Evolutionary conservation across 129 eudicot genomes (phyloP).

Genomic region (Deinandra increscens): DNA sequence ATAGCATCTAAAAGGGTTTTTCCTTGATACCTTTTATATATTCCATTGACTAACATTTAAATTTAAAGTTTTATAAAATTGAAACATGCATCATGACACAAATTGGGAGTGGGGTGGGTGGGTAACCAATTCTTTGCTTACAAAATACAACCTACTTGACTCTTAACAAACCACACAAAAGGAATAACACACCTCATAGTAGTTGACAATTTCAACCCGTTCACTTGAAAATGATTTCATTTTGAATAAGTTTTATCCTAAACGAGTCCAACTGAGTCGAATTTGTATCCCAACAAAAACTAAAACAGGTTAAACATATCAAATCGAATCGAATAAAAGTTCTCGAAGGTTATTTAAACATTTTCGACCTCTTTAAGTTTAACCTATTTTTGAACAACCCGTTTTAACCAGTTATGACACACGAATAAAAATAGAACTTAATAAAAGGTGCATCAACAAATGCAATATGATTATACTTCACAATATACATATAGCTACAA

Average conservation of each 20-base stretch:
- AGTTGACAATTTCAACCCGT: background rate
- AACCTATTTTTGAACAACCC: background rate
- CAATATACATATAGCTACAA: conserved; percentile 17
- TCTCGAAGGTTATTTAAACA: too few species aligned
- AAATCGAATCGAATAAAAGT: background rate
- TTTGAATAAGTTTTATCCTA: background rate
- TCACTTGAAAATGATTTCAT: background rate
- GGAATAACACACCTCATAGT: conserved; percentile 4
- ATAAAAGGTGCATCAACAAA: background rate
- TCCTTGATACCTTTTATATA: too few species aligned
- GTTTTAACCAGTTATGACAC: background rate
- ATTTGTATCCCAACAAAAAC: background rate
- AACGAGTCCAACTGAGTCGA: background rate
- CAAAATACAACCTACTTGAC: background rate
- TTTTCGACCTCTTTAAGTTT: background rate
- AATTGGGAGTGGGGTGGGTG: background rate
- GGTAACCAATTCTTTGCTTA: background rate
- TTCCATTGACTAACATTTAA: too few species aligned
- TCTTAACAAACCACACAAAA: background rate
- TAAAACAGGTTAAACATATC: background rate
- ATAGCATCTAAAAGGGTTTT: too few species aligned
- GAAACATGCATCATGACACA: conserved; percentile 5
- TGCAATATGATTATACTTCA: background rate
- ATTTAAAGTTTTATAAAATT: too few species aligned
- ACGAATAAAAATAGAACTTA: background rate